Conservation (phyloP, 1,284 basidiomycete species). For the Heterobasidion parviporum region DNA sequence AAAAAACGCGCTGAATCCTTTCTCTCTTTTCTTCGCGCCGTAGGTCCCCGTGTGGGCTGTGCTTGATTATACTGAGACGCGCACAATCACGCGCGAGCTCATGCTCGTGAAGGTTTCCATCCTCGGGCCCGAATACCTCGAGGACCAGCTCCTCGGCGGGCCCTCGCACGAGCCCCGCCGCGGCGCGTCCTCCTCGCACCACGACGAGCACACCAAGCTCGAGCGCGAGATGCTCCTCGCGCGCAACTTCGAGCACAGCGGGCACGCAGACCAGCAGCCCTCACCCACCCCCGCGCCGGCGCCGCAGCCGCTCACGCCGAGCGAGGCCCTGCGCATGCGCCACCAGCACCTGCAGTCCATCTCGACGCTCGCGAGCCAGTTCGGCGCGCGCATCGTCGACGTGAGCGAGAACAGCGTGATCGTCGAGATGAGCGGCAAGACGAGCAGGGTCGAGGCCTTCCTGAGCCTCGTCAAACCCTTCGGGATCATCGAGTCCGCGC, state of each 20-base stretch:
- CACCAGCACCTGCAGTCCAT: conserved; percentile 88
- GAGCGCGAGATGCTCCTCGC: conserved; percentile 66
- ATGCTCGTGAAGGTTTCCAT: conserved; percentile 63
- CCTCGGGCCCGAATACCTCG: conserved; percentile 95
- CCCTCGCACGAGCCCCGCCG: conserved; percentile 71
- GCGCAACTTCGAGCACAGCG: conserved; percentile 64
- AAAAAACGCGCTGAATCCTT: background rate
- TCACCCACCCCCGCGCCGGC: background rate
- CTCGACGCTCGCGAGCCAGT: conserved; percentile 80
- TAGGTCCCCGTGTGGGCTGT: conserved; percentile 98
- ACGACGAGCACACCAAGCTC: conserved; percentile 37
- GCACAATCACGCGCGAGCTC: conserved; percentile 32
- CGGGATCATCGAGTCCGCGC: conserved; percentile 85
- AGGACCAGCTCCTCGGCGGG: conserved; percentile 77
- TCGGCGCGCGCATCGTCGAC: conserved; percentile 91
- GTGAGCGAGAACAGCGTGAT: conserved; percentile 92
- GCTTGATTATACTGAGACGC: conserved; percentile 90
- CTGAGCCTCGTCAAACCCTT: conserved; percentile 89
- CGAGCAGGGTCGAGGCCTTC: conserved; percentile 87
- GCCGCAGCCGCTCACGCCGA: conserved; percentile 15
- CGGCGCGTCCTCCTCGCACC: conserved; percentile 13
- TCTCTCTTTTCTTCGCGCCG: background rate
- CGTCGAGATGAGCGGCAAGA: conserved; percentile 93
- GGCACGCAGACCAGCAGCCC: conserved; percentile 18
- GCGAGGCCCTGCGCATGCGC: conserved; percentile 43